phyloP scores from a whole-genome alignment of 2,329 filamentous ascomycete species.

The Pestalotiopsis fici region DNA sequence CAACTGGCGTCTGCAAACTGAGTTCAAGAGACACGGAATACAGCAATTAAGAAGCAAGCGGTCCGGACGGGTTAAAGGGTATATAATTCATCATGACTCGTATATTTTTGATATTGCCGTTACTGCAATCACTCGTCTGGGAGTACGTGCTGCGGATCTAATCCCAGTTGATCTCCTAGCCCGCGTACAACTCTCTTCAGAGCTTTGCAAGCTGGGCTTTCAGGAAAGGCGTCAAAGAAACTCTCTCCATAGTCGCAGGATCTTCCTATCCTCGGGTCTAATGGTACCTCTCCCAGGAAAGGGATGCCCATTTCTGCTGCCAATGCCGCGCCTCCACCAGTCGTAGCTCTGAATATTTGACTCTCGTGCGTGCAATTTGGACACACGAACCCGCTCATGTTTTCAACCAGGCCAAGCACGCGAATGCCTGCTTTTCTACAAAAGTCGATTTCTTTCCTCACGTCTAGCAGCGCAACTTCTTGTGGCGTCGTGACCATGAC shows the following conservation, averaged over 20 bases:
- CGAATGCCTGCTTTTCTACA: slow-evolving; percentile 91
- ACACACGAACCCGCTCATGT: slow-evolving; percentile 97
- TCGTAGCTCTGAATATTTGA: slow-evolving; percentile 89
- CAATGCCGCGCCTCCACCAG: slow-evolving; percentile 78
- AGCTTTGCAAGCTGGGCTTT: slow-evolving; percentile 85
- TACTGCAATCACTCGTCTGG: slow-evolving; percentile 35
- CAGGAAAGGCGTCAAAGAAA: slow-evolving; percentile 91
- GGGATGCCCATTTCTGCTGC: slow-evolving; percentile 86
- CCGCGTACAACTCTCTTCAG: slow-evolving; percentile 78
- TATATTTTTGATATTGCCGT: neutral
- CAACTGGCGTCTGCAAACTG: slow-evolving; percentile 47
- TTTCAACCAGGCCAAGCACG: slow-evolving; percentile 89
- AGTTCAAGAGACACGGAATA: neutral
- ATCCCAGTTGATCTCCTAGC: slow-evolving; percentile 66
- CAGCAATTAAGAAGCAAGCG: neutral
- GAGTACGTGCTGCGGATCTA: slow-evolving; percentile 57
- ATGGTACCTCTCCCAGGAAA: slow-evolving; percentile 85
- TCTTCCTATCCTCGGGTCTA: slow-evolving; percentile 94
- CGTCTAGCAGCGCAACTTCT: slow-evolving; percentile 88
- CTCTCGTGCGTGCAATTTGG: slow-evolving; percentile 81
- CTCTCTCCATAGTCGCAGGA: slow-evolving; percentile 97
- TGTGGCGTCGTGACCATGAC: slow-evolving; percentile 94
- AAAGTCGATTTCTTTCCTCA: slow-evolving; percentile 97
- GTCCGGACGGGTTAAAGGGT: neutral
- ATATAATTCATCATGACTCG: neutral